These are phyloP conservation scores for Aspergillus glaucus DNA, from an alignment of 2,329 filamentous ascomycete species.

Conservation along the genomic window DNA sequence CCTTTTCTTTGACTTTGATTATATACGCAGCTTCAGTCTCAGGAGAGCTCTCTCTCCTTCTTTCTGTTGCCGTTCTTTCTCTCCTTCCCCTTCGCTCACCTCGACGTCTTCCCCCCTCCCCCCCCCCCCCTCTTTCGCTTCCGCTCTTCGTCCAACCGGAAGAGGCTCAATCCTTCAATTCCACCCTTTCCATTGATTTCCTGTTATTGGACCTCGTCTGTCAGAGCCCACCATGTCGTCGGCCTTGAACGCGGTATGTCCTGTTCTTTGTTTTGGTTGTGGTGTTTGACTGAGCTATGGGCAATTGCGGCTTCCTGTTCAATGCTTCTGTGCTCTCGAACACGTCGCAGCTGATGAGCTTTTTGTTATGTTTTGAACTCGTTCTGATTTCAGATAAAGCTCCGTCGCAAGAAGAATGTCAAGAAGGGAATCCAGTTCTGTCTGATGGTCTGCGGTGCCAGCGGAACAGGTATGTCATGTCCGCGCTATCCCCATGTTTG, in stretches of 20 bases:
- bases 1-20: not conserved
- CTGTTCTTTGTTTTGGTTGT: slow-evolving; percentile 14
- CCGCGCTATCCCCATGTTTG: not conserved
- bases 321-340: not conserved
- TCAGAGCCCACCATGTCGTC: slow-evolving; percentile 44
- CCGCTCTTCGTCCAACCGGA: slow-evolving; percentile 9
- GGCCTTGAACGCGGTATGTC: slow-evolving; percentile 49
- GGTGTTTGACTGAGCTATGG: slow-evolving; percentile 5
- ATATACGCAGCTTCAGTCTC: slow-evolving; percentile 11
- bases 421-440: slow-evolving; percentile 99
- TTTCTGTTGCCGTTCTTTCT: not conserved
- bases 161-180: not conserved
- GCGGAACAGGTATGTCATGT: slow-evolving; percentile 73
- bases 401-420: slow-evolving; percentile 99
- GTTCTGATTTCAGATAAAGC: slow-evolving; percentile 64
- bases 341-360: not conserved
- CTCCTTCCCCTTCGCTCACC: slow-evolving; percentile 5
- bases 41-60: not conserved
- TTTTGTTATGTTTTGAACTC: slow-evolving; percentile 1
- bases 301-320: slow-evolving; percentile 9
- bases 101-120: slow-evolving; percentile 2
- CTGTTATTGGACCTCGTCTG: slow-evolving; percentile 6
- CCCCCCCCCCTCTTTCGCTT: slow-evolving; percentile 2
- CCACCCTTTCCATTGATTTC: slow-evolving; percentile 11
- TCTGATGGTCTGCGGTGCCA: slow-evolving; percentile 99